Base-by-base conservation (phyloP, 2,329 filamentous ascomycete species). In the Diaporthe nobilis region DNA sequence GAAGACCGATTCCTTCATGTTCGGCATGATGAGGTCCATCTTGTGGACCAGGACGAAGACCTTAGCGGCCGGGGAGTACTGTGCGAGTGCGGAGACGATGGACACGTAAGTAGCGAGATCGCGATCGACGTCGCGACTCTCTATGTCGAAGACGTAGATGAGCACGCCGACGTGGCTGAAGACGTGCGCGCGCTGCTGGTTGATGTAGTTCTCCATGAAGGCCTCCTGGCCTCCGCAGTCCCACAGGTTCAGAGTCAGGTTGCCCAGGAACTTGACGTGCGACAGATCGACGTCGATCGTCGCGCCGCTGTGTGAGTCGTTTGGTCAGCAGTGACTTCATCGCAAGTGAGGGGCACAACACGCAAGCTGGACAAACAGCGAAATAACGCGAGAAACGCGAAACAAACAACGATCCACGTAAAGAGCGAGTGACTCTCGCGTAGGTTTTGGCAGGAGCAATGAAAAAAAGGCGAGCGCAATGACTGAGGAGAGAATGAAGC, bases 81-180 rank as follows among this genome's bases (percentile, higher is more conserved):
- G 96, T 73, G 93, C 90, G 53, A 99, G 89, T 0, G 97, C 97
- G 68, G 93, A 92, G 80, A 98, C 95, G 83, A 98, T 97, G 79
- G 94, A 94, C 71, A 93, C 92, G 87, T 98, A 99, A 75, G 95
- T 98, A 75, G 96, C 92, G 71, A 98, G 91, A 83, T 99, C 97
- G 80, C 95, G 94, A 77, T 97, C 94, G 80, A 98, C 95, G 84
- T 98, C 97, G 82, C 95, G 94, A 25, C 95, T 98, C 84, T 98
- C 97, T 79, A 98, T 97, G 84, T 99, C 97, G 86, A 99, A 99
- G 84, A 99, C 97, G 87, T 99, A 99, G 85, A 99, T 98, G 75
- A 99, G 91, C 71, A 98, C 97, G 70, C 96, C 96, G 77, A 98
- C 97, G 83, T 97, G 96, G 82, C 93, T 95, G 87, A 99, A 99